These are phyloP conservation scores for Magnolia officinalis DNA, from an alignment of 164 flowering plant genomes.

Conservation along the genomic window DNA sequence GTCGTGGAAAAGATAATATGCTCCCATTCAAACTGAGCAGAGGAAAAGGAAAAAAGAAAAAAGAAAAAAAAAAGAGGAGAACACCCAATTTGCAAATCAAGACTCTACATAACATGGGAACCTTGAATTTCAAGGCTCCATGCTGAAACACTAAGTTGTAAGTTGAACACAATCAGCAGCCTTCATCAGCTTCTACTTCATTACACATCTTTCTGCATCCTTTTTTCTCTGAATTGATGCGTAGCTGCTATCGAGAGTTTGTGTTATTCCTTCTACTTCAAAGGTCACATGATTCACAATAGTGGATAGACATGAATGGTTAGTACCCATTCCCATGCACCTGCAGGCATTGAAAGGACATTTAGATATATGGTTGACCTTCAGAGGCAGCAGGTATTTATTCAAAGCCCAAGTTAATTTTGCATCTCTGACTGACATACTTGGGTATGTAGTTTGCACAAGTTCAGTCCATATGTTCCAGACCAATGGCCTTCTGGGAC, in stretches of 20 bases:
- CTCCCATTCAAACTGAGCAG: neutral
- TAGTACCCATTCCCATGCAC: slow-evolving; percentile 39
- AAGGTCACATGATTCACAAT: neutral
- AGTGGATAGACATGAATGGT: slow-evolving; percentile 11
- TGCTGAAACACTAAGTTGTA: neutral
- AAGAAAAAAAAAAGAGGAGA: neutral
- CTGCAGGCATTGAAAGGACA: slow-evolving; percentile 32
- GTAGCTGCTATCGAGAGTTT: slow-evolving; percentile 1
- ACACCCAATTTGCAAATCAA: slow-evolving; percentile 7
- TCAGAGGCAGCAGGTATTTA: neutral
- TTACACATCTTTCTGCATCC: neutral
- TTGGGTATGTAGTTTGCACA: neutral
- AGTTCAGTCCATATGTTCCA: neutral
- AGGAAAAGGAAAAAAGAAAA: neutral
- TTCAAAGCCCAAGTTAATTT: neutral
- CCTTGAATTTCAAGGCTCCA: slow-evolving; percentile 8
- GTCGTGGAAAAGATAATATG: neutral
- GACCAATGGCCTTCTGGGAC: neutral
- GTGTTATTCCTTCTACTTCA: slow-evolving; percentile 6
- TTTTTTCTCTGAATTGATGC: slow-evolving; percentile 5
- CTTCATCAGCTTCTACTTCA: slow-evolving; percentile 1
- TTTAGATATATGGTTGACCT: neutral
- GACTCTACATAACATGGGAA: slow-evolving; percentile 5
- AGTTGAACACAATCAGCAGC: neutral
- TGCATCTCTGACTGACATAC: neutral